Percentiles rank a stretch among this genome's conserved stretches.
Conservation (phyloP, 2,329 filamentous ascomycete genomes). For the Trichoderma hamatum region DNA sequence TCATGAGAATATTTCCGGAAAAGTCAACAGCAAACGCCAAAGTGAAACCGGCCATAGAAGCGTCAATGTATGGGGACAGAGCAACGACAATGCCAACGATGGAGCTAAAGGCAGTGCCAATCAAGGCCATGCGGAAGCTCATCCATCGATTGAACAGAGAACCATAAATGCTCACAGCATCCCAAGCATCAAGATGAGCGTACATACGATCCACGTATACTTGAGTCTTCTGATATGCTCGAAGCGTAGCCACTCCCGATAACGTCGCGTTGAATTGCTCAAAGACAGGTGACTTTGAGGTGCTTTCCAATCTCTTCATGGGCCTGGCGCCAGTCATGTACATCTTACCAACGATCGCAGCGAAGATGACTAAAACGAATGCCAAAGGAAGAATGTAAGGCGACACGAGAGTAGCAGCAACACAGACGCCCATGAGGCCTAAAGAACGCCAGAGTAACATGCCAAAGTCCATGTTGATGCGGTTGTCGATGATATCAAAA, state of each 20-base stretch:
- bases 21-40: constrained; percentile 75
- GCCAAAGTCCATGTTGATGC: constrained; percentile 64
- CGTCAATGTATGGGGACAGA: constrained; percentile 62
- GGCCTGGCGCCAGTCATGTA: constrained; percentile 75
- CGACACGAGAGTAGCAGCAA: constrained; percentile 70
- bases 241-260: constrained; percentile 73
- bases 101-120: constrained; percentile 70
- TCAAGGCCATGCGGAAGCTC: constrained; percentile 68
- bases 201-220: constrained; percentile 73
- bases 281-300: constrained; percentile 76
- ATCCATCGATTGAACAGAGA: constrained; percentile 80
- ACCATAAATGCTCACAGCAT: constrained; percentile 66
- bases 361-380: constrained; percentile 58
- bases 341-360: constrained; percentile 58
- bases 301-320: constrained; percentile 76
- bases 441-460: constrained; percentile 64
- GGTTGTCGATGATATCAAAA: constrained; percentile 72
- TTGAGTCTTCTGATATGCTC: constrained; percentile 70
- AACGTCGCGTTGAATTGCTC: constrained; percentile 77
- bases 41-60: constrained; percentile 74
- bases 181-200: constrained; percentile 67
- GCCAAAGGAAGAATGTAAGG: constrained; percentile 67
- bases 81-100: constrained; percentile 68
- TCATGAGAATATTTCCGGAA: constrained; percentile 64
- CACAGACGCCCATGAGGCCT: constrained; percentile 65